Conservation (phyloP, 2,329 filamentous ascomycete genomes). For the Eutypella sp. region DNA sequence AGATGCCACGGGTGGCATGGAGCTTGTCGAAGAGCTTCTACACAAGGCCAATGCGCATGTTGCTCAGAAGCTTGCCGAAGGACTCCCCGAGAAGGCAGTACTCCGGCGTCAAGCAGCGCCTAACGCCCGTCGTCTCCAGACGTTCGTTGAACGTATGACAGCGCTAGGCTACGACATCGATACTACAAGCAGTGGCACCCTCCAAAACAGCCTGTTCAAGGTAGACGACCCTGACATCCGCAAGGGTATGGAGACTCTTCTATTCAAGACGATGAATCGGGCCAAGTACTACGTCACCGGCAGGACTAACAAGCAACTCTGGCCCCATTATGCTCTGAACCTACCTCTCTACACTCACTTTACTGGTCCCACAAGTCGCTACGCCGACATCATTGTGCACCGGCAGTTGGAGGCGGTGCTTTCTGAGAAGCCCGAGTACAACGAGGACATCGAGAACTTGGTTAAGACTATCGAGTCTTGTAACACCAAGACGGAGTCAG, state of each 20-base stretch:
- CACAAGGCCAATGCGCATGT: constrained; percentile 90
- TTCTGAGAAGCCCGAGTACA: constrained; percentile 77
- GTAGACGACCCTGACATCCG: constrained; percentile 83
- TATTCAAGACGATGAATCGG: constrained; percentile 92
- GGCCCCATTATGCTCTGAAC: constrained; percentile 89
- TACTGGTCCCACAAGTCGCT: constrained; percentile 89
- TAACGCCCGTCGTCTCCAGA: constrained; percentile 81
- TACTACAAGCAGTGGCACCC: constrained; percentile 77
- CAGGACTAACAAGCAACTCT: constrained; percentile 71
- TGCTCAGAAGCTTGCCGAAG: constrained; percentile 74
- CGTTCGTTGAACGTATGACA: constrained; percentile 89
- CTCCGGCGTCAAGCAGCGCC: constrained; percentile 82
- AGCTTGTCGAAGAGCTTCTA: constrained; percentile 91
- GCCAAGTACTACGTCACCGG: constrained; percentile 91
- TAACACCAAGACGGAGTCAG: constrained; percentile 99
- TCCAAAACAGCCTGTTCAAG: constrained; percentile 94
- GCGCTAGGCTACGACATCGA: constrained; percentile 88
- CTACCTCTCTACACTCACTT: constrained; percentile 95
- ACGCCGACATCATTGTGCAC: constrained; percentile 92
- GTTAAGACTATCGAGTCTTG: constrained; percentile 91
- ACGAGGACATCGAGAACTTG: constrained; percentile 80
- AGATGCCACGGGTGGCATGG: constrained; percentile 80
- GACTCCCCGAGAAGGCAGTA: constrained; percentile 85
- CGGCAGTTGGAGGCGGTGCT: constrained; percentile 86
- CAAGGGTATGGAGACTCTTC: constrained; percentile 95